Base-by-base conservation (phyloP, 306 rosid species). In the Begonia peltatifolia region DNA sequence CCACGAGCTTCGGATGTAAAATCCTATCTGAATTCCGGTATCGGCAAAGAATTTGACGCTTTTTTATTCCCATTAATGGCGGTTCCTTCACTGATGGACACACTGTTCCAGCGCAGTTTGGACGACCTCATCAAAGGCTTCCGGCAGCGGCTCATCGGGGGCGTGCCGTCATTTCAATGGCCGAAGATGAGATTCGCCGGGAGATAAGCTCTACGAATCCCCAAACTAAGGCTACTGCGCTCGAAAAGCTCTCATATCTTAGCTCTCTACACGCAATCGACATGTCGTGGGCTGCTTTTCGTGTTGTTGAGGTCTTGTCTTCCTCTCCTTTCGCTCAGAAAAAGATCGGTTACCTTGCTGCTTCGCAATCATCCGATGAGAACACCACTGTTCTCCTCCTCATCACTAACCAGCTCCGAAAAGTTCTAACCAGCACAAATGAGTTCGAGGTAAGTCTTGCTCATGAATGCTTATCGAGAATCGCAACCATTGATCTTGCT, bases 241-340 rank as follows among this genome's bases (percentile, higher is more conserved):
- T 90, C 36, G 84, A 78, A 6, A 90, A 86, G 49, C 90, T 90
- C 58, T 63, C 84, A 11, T 90, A 80, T 63, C 92, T 90, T 56
- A 71, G 70, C 56, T 58, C 86, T 56, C 69, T 85, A 43, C 74
- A 90, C 56, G 82, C 72, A 59, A 38, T 68, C 64, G 92, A 85
- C 68, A 85, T 90, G 95, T 78, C 93, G 3, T 90, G 87, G 83
- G 95, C 97, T 4, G 65, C 87, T 11, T 86, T 90, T 62, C 92
- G 85, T 61, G 95, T 83, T 58, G 95, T 90, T 4, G 97, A 90
- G 77, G 86, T 90, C 53, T 82, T 90, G 82, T 90, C 97, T 6
- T 78, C 92, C 42, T 57, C 87, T 0, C 74, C 79, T n/a, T 84
- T 85, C 63, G 56, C 69, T 13, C 87, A 85, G 68, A 90, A 90